A percentile compares a stretch with the other conserved stretches of the same genome.
phyloP scores from a whole-genome alignment of 805 yeast genomes.

The Lipomyces starkeyi region DNA sequence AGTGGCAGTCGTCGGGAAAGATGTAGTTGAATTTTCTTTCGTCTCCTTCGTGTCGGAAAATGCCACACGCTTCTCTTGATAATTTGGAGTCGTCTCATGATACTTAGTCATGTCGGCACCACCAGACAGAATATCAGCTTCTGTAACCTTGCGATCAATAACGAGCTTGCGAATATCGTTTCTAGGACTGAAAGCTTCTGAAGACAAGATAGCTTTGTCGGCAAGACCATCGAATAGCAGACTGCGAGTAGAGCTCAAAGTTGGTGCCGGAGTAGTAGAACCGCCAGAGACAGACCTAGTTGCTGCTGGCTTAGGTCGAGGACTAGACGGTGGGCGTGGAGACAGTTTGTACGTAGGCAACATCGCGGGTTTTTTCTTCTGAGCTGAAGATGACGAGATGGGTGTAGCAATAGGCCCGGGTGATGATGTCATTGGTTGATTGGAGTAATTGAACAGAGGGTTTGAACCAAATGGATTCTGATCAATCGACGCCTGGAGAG shows the following conservation, averaged over 20 bases:
- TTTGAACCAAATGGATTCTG: constrained; percentile 81
- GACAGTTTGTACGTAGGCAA: constrained; percentile 65
- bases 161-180: constrained; percentile 59
- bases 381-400: constrained; percentile 44
- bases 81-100: constrained; percentile 7
- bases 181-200: constrained; percentile 74
- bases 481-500: constrained; percentile 48
- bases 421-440: constrained; percentile 48
- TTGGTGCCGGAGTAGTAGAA: constrained; percentile 17
- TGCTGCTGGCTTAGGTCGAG: constrained; percentile 28
- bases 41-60: constrained; percentile 14
- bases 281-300: constrained; percentile 20
- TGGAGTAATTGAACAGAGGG: constrained; percentile 59
- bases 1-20: neutral
- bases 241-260: constrained; percentile 30
- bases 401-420: constrained; percentile 59
- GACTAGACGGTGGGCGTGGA: constrained; percentile 63
- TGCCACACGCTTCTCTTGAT: constrained; percentile 38
- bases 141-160: constrained; percentile 53
- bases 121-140: constrained; percentile 35
- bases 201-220: constrained; percentile 70
- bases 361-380: constrained; percentile 66
- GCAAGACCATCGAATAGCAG: constrained; percentile 55
- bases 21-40: constrained; percentile 11
- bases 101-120: constrained; percentile 22